Evolutionary conservation across 2,329 filamentous ascomycete genomes (phyloP).

Genomic region (Nemania sp.): DNA sequence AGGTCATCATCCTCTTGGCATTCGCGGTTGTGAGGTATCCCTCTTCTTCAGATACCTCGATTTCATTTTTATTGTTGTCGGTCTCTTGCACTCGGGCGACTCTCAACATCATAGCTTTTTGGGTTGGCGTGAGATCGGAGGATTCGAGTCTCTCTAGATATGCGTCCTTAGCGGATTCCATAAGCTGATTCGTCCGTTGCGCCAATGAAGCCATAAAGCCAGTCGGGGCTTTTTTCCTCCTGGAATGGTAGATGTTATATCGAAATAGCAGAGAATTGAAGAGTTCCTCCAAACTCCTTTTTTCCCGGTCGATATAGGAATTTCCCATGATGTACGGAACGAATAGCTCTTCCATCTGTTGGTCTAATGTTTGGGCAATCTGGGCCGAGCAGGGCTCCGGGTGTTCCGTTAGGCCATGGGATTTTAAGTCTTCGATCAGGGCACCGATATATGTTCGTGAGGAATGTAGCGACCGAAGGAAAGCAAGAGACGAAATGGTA

Average conservation of each 20-base stretch:
- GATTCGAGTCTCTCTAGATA: slow-evolving; percentile 91
- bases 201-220: slow-evolving; percentile 94
- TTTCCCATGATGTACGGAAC: slow-evolving; percentile 76
- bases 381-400: slow-evolving; percentile 91
- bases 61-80: slow-evolving; percentile 81
- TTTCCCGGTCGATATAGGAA: slow-evolving; percentile 77
- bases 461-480: slow-evolving; percentile 89
- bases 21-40: slow-evolving; percentile 84
- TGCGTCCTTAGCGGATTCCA: slow-evolving; percentile 88
- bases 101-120: slow-evolving; percentile 89
- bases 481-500: slow-evolving; percentile 90
- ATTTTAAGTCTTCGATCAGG: slow-evolving; percentile 91
- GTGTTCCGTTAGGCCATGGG: slow-evolving; percentile 93
- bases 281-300: slow-evolving; percentile 78
- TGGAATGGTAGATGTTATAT: slow-evolving; percentile 93
- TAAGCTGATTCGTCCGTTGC: slow-evolving; percentile 88
- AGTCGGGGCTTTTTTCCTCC: slow-evolving; percentile 86
- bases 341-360: slow-evolving; percentile 82
- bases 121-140: slow-evolving; percentile 86
- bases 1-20: slow-evolving; percentile 98
- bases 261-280: slow-evolving; percentile 96
- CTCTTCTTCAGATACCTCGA: slow-evolving; percentile 91
- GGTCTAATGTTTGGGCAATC: slow-evolving; percentile 79
- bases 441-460: slow-evolving; percentile 89
- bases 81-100: slow-evolving; percentile 87